Conservation (phyloP, 1,139 yeast species). For the Candida freyschussii region DNA sequence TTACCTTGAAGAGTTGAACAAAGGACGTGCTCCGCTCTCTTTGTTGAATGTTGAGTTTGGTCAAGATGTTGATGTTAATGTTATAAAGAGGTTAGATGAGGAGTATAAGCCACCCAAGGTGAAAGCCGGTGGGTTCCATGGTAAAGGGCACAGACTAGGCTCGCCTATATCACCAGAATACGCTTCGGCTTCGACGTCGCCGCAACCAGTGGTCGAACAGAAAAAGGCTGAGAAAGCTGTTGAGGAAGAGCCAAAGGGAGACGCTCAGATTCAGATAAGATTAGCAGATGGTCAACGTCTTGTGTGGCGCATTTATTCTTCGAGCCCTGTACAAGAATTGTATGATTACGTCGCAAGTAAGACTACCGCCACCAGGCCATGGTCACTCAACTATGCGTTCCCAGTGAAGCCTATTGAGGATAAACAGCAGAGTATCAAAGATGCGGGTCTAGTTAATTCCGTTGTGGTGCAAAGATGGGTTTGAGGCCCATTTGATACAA, state of each 20-base stretch:
- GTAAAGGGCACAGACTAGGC: constrained; percentile 86
- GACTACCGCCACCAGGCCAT: constrained; percentile 39
- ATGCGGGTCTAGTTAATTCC: constrained; percentile 74
- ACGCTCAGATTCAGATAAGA: constrained; percentile 75
- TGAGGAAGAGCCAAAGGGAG: constrained; percentile 46
- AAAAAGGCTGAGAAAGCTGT: constrained; percentile 21
- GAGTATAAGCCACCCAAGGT: constrained; percentile 73
- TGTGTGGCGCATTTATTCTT: constrained; percentile 58
- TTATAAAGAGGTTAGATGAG: constrained; percentile 76
- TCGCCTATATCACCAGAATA: constrained; percentile 78
- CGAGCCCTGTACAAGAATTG: constrained; percentile 62
- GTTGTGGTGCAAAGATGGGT: constrained; percentile 89
- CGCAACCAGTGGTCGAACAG: constrained; percentile 16
- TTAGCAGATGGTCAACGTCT: constrained; percentile 76
- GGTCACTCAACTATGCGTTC: constrained; percentile 73
- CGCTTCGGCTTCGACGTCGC: too few relatives aligned
- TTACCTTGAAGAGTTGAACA: constrained; percentile 73
- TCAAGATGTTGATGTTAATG: constrained; percentile 93
- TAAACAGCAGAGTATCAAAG: constrained; percentile 51
- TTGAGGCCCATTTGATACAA: background rate
- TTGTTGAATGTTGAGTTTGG: constrained; percentile 80
- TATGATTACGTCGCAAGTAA: constrained; percentile 62
- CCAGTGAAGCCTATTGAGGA: constrained; percentile 76
- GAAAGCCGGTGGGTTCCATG: constrained; percentile 66
- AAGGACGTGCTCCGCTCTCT: constrained; percentile 90